Percentiles rank a stretch among this genome's conserved stretches.
These are phyloP conservation scores for Pichiaceae sp. DNA, from an alignment of 1,139 yeast genomes.

Conservation along the genomic window DNA sequence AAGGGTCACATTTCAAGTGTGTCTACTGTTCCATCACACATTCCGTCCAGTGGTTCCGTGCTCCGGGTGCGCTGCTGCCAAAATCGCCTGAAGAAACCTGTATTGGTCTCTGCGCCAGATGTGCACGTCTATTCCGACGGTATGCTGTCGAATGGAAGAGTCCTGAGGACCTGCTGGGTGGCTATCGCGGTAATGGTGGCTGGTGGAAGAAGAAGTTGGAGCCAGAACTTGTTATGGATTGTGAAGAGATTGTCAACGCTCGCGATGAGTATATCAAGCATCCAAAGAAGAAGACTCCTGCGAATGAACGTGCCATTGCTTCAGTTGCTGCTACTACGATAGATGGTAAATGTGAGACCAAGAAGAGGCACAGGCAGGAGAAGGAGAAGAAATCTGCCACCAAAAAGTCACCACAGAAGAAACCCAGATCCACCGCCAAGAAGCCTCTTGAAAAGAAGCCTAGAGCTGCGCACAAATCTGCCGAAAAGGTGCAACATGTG, in stretches of 20 bases:
- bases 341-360: background rate
- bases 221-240: constrained; percentile 62
- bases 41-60: constrained; percentile 61
- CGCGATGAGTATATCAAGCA: constrained; percentile 24
- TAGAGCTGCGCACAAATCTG: background rate
- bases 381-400: background rate
- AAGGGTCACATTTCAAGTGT: constrained; percentile 40
- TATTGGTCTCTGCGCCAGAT: constrained; percentile 68
- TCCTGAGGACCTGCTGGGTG: constrained; percentile 59
- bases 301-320: background rate
- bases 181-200: constrained; percentile 33
- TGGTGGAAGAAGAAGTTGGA: constrained; percentile 60
- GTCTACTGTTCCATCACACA: constrained; percentile 51
- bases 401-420: background rate
- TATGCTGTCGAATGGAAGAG: constrained; percentile 89
- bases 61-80: constrained; percentile 47
- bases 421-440: background rate
- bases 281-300: constrained; percentile 8
- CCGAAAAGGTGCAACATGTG: too few species aligned
- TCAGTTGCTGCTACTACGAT: background rate
- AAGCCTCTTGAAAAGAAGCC: background rate
- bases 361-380: background rate
- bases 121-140: constrained; percentile 87
- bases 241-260: constrained; percentile 48
- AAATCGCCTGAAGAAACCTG: constrained; percentile 20